Conservation (phyloP, 176 grass and related monocot species). For the Alloteropsis semialata region DNA sequence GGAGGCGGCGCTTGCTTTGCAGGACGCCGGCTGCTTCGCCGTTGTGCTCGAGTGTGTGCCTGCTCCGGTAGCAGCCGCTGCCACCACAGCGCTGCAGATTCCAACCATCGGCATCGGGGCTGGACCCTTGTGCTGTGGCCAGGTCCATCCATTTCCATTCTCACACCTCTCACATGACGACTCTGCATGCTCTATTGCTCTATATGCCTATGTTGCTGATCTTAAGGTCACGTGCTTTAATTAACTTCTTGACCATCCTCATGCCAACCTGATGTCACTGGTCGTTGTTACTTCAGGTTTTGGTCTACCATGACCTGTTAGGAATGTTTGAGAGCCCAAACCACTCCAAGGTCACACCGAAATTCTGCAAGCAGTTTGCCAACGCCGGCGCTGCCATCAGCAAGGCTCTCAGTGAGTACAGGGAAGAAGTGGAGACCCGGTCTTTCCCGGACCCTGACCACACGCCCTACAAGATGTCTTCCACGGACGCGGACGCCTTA, state of each 20-base stretch:
- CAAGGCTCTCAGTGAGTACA: constrained; percentile 64
- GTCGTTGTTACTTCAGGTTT: constrained; percentile 46
- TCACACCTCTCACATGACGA: no score
- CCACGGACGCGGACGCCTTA: constrained; percentile 55
- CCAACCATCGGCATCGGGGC: constrained; percentile 89
- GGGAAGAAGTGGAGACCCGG: constrained; percentile 65
- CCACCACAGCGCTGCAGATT: constrained; percentile 65
- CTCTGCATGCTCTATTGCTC: no score
- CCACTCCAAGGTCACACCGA: constrained; percentile 86
- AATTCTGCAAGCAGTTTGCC: constrained; percentile 84
- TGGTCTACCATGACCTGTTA: constrained; percentile 86
- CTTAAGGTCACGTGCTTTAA: no score
- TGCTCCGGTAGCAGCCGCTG: constrained; percentile 77
- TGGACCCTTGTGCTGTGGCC: constrained; percentile 80
- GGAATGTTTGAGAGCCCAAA: constrained; percentile 89
- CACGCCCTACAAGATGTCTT: constrained; percentile 70
- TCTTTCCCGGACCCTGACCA: constrained; percentile 57
- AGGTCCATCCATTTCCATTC: constrained; percentile 38
- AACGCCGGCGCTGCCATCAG: constrained; percentile 59
- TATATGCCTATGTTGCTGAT: no score
- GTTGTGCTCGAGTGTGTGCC: constrained; percentile 92
- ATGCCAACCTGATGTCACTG: not conserved
- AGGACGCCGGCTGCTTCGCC: constrained; percentile 80
- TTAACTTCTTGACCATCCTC: not conserved
- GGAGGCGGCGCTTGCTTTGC: constrained; percentile 85